Evolutionary conservation across 768 basidiomycete species (phyloP), one percentile per base, ranked within the genome.

Genomic region (Mycena maculata): DNA sequence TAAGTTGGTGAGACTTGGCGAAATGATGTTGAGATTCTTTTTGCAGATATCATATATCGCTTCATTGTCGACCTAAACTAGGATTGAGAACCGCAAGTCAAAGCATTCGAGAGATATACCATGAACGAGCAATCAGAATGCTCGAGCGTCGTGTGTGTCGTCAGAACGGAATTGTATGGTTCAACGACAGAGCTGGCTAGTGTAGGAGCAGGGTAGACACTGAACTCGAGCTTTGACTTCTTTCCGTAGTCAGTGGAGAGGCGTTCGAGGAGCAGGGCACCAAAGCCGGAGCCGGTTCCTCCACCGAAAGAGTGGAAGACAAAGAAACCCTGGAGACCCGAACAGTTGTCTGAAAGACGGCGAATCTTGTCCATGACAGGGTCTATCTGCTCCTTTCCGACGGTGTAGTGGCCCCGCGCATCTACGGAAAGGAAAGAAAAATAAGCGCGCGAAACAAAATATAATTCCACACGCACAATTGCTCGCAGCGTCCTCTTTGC

Each of bases 281-380:
- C 97, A 77, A 99, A 97, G 71, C 97, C 97, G 64, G 97, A 99
- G 69, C 97, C 97, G 69, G 97, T 99, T 81, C 97, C 97, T 76
- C 97, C 97, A 79, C 97, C 97, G 80, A 99, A 99, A 53, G 97
- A 99, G 86, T 98, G 97, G 91, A 99, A 99, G 73, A 98, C 95
- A 78, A 99, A 99, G 87, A 99, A 99, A 68, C 97, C 97, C 80
- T 99, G 97, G 28, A 99, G 90, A 74, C 97, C 97, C 60, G 88
- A 86, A 84, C 97, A 98, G 85, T 96, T 96, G 80, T 99, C 97
- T 61, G 97, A 92, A 58, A 99, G 88, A 72, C 92, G 90, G 77
- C 97, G 93, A 73, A 98, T 86, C 76, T 93, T 96, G 83, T 99
- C 97, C 89, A 98, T 92, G 55, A 97, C 96, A 20, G 87, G 89